Evolutionary conservation across 2,329 filamentous ascomycete species (phyloP), one percentile per base, ranked within the genome.

Genomic region (Coniella lustricola): DNA sequence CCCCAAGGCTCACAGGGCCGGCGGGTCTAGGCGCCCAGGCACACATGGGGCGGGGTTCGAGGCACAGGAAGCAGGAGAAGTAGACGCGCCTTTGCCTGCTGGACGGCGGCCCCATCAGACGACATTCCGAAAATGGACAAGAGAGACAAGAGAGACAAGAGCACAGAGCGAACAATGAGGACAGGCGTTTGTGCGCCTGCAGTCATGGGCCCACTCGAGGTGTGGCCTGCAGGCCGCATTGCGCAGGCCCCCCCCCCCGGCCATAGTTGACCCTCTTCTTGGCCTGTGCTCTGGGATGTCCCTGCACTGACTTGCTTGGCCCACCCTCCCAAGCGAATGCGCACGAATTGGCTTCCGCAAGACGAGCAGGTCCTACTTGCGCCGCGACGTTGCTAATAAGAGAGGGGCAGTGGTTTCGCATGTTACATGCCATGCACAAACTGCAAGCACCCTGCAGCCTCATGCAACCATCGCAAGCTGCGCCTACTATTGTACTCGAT

Each of bases 151-250:
- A n/a, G n/a, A n/a, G n/a, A n/a, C n/a, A n/a, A n/a, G n/a, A n/a
- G n/a, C n/a, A n/a, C n/a, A n/a, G n/a, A n/a, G n/a, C n/a, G n/a
- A n/a, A n/a, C n/a, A 25, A 43, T 39, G 34, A 46, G 42, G 43
- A 47, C 42, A 53, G 25, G 25, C 25, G 25, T 29, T 29, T 29
- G 25, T 10, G 25, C 44, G 40, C 51, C 51, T 53, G 51, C 48
- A 48, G 44, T 44, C 50, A 52, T 44, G 34, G 33, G 44, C 44
- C 40, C 44, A 44, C 51, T 53, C 44, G 35, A 29, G 25, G 25
- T 31, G 44, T 48, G 44, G 48, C 51, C 48, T 53, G 48, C 49
- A 49, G 48, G 48, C 40, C 49, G 51, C 51, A 49, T 45, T 41
- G 46, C 39, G 40, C 36, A 48, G 50, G 40, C 51, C 44, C 21